Conservation (phyloP, 768 basidiomycete genomes). For the Lentinus brumalis region DNA sequence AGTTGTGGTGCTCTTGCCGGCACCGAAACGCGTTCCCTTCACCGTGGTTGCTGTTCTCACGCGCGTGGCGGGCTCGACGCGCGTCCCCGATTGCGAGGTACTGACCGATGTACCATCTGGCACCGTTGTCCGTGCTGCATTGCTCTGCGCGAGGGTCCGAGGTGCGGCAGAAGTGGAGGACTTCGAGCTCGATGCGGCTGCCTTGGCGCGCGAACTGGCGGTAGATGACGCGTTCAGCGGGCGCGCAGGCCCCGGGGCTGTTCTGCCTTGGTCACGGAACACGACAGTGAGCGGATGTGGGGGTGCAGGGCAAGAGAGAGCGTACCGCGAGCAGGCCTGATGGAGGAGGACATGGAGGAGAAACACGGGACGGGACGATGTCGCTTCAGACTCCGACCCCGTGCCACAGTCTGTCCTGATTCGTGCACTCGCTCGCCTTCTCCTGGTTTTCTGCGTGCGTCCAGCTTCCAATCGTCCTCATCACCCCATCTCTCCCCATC, state of each 20-base stretch:
- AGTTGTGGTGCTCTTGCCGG: slow-evolving; percentile 4
- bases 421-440: slow-evolving; percentile 10
- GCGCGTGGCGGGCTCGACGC: slow-evolving; percentile 7
- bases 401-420: background rate
- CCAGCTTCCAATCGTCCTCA: slow-evolving; percentile 6
- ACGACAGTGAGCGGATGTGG: background rate
- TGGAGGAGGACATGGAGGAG: slow-evolving; percentile 14
- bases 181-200: slow-evolving; percentile 3
- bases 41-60: slow-evolving; percentile 20
- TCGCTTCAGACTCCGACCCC: slow-evolving; percentile 5
- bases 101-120: slow-evolving; percentile 8
- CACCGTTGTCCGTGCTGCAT: slow-evolving; percentile 4
- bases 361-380: background rate
- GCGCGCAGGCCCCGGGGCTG: slow-evolving; percentile 1
- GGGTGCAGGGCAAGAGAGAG: background rate
- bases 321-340: slow-evolving; percentile 14
- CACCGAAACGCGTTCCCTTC: slow-evolving; percentile 1
- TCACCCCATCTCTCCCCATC: slow-evolving; percentile 2
- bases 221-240: slow-evolving; percentile 7
- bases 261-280: slow-evolving; percentile 2
- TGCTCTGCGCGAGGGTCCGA: slow-evolving; percentile 3
- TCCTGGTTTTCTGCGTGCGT: slow-evolving; percentile 10
- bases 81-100: slow-evolving; percentile 8
- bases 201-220: slow-evolving; percentile 10
- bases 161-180: slow-evolving; percentile 1